Evolutionary conservation across 2,329 filamentous ascomycete species (phyloP), one percentile per base, ranked within the genome.

Genomic region (Chaetothyriales sp.): DNA sequence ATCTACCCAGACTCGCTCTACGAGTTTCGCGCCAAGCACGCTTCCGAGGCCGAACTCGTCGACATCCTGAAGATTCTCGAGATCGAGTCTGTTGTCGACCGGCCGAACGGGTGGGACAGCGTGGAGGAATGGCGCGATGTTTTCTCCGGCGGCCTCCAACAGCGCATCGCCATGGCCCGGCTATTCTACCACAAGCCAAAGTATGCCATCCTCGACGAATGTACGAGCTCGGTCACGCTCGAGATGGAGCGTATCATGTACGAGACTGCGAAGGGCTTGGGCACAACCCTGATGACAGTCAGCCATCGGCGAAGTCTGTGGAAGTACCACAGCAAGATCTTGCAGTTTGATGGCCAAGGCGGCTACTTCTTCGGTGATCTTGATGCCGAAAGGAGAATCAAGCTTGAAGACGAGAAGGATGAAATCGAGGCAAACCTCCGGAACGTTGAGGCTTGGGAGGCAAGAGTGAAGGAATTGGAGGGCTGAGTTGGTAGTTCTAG

Each of bases 111-210:
- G 20, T 95, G 90, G 82, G 90, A 97, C 64, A 85, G 87, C 5
- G 89, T 95, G 69, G 89, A 90, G 49, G 90, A 97, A 71, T 98
- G 92, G 92, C 84, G 89, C 47, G 90, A 97, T 61, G 87, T 94
- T 0, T 77, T 98, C 25, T 94, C 87, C 0, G 88, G 87, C 10
- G 92, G 92, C 5, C 75, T 95, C 18, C 92, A 98, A 70, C 92
- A 98, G 72, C 85, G 92, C 49, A 86, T 98, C 19, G 92, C 92
- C 54, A 97, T 97, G 87, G 92, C 92, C 0, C 78, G 92, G 0
- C 77, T 95, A 18, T 95, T 95, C 69, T 97, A 97, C 69, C 90
- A 97, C 69, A 77, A 81, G 8, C 90, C 90, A 0, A 83, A 85
- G 61, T 97, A 95, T 67, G 92, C 92, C 9, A 98, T 98, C 60